Base-by-base conservation (phyloP, 768 basidiomycete species). In the Amanita brunnescens region DNA sequence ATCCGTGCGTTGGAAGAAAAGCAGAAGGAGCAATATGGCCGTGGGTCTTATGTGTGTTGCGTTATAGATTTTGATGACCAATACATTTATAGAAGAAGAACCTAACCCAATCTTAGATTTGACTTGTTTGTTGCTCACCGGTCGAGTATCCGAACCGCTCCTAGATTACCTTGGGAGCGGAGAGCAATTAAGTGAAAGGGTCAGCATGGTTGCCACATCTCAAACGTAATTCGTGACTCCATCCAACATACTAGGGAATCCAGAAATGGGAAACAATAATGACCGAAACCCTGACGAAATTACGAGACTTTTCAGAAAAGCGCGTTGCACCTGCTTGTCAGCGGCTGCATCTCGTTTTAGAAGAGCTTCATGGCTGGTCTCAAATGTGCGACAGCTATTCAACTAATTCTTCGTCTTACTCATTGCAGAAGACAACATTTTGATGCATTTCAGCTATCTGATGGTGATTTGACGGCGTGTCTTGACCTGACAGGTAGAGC, bases 201-300 rank as follows among this genome's bases (percentile, higher is more conserved):
- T 89, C 67, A 58, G 69, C 62, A 32, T 5, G 34, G 23, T 21
- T 33, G 32, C 41, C 18, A 40, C 14, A 12, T 9, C 26, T 13
- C 51, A 39, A 55, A 51, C 39, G 51, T 46, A 9, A 24, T 41
- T n/a, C 43, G 42, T 53, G 54, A 51, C 6, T 29, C 18, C 5
- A 30, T 40, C 38, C 26, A 45, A 7, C 43, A 44, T 24, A 42
- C 21, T 30, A 91, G 89, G 80, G 81, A 42, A 73, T 91, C 51
- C 81, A 83, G 61, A 89, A 88, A 63, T 92, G 89, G 89, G 88
- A 91, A 62, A 71, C 78, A 1, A 80, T 80, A 3, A 77, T 90
- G 57, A 71, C 73, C 8, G 86, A 90, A 54, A 79, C 86, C 13
- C 64, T 92, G 46, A 70, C 75, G 29, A 87, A 81, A 61, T 67